Evolutionary conservation across 2,329 filamentous ascomycete genomes (phyloP).

Genomic region (Fusarium sp.): DNA sequence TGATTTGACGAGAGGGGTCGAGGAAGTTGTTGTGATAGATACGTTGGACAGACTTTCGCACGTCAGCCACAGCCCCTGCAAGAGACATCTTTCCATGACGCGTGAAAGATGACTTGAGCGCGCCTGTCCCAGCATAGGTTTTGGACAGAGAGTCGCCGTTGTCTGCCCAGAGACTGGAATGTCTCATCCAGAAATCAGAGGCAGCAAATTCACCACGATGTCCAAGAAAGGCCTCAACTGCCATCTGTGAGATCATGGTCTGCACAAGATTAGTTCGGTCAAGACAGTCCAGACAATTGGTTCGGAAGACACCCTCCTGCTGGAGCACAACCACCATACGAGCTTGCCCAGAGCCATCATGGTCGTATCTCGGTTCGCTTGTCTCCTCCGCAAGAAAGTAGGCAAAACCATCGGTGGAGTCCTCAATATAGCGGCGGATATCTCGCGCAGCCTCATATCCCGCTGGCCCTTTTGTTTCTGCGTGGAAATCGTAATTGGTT

Average conservation of each 20-base stretch:
- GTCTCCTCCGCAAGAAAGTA: slow-evolving; percentile 86
- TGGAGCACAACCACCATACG: slow-evolving; percentile 78
- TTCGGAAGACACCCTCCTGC: slow-evolving; percentile 95
- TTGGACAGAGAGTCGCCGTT: slow-evolving; percentile 94
- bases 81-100: slow-evolving; percentile 95
- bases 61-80: slow-evolving; percentile 92
- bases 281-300: slow-evolving; percentile 95
- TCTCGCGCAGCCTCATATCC: slow-evolving; percentile 92
- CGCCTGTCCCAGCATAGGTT: slow-evolving; percentile 96
- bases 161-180: slow-evolving; percentile 95
- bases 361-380: slow-evolving; percentile 60
- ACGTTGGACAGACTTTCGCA: slow-evolving; percentile 90
- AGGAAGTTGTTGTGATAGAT: slow-evolving; percentile 98
- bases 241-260: slow-evolving; percentile 94
- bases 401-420: slow-evolving; percentile 87
- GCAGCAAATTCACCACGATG: slow-evolving; percentile 75
- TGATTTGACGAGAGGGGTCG: slow-evolving; percentile 91
- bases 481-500: slow-evolving; percentile 96
- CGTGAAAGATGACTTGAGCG: slow-evolving; percentile 94
- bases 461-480: slow-evolving; percentile 84
- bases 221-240: slow-evolving; percentile 81
- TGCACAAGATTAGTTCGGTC: slow-evolving; percentile 97
- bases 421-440: slow-evolving; percentile 80
- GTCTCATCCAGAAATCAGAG: slow-evolving; percentile 89
- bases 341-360: slow-evolving; percentile 48